phyloP scores from a whole-genome alignment of 495 filamentous ascomycete genomes.

The Geopyxis carbonaria region DNA sequence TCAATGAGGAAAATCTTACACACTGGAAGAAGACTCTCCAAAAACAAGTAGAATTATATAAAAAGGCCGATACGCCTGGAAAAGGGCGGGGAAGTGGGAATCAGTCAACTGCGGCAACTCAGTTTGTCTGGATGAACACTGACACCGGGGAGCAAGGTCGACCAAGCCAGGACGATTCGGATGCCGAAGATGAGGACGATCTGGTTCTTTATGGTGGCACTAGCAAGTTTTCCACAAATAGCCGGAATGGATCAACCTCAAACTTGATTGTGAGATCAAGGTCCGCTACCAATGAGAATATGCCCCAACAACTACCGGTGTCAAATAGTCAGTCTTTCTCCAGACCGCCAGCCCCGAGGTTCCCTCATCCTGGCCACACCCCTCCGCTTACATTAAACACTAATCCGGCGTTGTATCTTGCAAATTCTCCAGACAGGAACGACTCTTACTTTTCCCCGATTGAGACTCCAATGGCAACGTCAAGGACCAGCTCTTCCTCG shows the following conservation, averaged over 20 bases:
- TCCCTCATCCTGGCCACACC: constrained; percentile 42
- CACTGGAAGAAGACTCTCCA: constrained; percentile 60
- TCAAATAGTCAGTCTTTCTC: background rate
- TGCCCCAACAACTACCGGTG: constrained; percentile 31
- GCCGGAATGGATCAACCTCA: constrained; percentile 61
- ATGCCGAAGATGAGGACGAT: constrained; percentile 47
- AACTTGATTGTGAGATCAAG: constrained; percentile 61
- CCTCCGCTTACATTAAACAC: constrained; percentile 58
- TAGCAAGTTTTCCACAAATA: constrained; percentile 37
- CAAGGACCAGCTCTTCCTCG: constrained; percentile 61
- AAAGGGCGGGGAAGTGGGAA: constrained; percentile 28
- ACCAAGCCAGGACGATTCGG: constrained; percentile 14
- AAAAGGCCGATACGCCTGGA: constrained; percentile 31
- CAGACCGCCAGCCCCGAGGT: constrained; percentile 41
- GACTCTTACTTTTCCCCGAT: constrained; percentile 81
- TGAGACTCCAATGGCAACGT: constrained; percentile 65
- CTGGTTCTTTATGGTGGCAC: too few relatives aligned
- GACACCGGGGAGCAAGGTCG: constrained; percentile 11
- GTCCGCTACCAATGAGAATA: constrained; percentile 59
- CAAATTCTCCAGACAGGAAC: constrained; percentile 29
- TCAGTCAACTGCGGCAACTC: constrained; percentile 42
- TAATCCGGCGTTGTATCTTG: constrained; percentile 36
- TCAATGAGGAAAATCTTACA: constrained; percentile 76
- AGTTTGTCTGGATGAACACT: constrained; percentile 58
- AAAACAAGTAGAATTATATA: constrained; percentile 31